Percentiles rank a stretch among this genome's conserved stretches.
These are phyloP conservation scores for Hypoxylon sp. DNA, from an alignment of 2,329 filamentous ascomycete species.

Conservation along the genomic window DNA sequence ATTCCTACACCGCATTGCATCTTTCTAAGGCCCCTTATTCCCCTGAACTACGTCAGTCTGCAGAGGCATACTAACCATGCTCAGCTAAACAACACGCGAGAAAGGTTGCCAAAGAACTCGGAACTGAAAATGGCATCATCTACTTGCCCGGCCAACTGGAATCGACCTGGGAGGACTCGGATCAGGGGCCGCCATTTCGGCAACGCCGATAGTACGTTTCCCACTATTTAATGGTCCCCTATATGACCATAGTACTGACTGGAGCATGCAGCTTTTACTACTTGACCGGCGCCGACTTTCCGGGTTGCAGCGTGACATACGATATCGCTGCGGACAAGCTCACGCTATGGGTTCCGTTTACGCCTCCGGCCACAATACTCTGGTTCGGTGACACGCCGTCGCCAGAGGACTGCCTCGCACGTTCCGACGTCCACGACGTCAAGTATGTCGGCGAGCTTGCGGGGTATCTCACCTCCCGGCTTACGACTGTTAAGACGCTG, in stretches of 20 bases:
- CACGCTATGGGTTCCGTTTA: slow-evolving; percentile 79
- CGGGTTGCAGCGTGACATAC: slow-evolving; percentile 68
- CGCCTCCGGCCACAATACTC: slow-evolving; percentile 70
- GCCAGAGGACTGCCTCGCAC: slow-evolving; percentile 69
- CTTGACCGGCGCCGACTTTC: slow-evolving; percentile 66
- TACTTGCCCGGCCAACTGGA: slow-evolving; percentile 67
- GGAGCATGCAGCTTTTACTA: slow-evolving; percentile 67
- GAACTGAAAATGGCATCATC: slow-evolving; percentile 63
- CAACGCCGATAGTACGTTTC: slow-evolving; percentile 68
- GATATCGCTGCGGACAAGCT: slow-evolving; percentile 71
- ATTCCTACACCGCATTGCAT: background rate
- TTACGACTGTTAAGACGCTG: slow-evolving; percentile 58
- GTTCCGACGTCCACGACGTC: slow-evolving; percentile 79
- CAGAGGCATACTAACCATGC: slow-evolving; percentile 22
- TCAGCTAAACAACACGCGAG: slow-evolving; percentile 69
- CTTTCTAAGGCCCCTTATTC: background rate
- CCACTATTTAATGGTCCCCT: background rate
- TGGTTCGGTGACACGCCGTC: slow-evolving; percentile 74
- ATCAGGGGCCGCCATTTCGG: slow-evolving; percentile 67
- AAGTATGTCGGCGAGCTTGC: slow-evolving; percentile 65
- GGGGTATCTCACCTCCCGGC: slow-evolving; percentile 62
- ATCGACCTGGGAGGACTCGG: slow-evolving; percentile 68
- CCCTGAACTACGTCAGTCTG: background rate
- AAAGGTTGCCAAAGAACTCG: slow-evolving; percentile 66
- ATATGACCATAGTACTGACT: slow-evolving; percentile 18